Base-by-base conservation (phyloP, 176 grass and related monocot genomes). In the Rhynchospora pubera region DNA sequence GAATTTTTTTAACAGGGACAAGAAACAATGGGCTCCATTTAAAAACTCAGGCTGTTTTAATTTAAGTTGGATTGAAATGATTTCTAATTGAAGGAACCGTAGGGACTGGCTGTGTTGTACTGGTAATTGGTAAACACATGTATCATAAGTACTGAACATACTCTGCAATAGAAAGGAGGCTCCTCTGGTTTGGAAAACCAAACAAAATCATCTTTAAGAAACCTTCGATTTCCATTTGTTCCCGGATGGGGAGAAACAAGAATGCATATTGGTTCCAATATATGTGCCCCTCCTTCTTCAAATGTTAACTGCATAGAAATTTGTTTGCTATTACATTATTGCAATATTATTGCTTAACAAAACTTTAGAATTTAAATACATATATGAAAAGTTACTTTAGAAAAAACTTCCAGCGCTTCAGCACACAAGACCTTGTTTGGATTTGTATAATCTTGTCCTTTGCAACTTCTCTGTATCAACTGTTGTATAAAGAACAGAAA, bases 131-230 rank as follows among this genome's bases (percentile, higher is more conserved):
- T 16, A 75, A 16, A 75, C n/a, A 23, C 15, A 74, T 15, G 19
- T 34, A 72, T 10, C 14, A 7, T 10, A 47, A 50, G 9, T 43
- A 10, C 18, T 79, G 28, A 59, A 46, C 78, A 81, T 69, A 92
- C 87, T 28, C 77, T 87, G 74, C 90, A 92, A 39, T 77, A 22
- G 3, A 63, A 9, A 26, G 48, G 7, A 2, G 85, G 91, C 65
- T 21, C 7, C 10, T 78, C 85, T 8, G 85, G 57, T 50, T 56
- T 21, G 44, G 30, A 47, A 14, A 85, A 70, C n/a, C 51, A 4
- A 14, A n/a, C n/a, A 12, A 19, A 58, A 74, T 85, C 62, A 50
- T 85, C 82, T 14, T 32, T 62, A 16, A 85, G 39, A 51, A 32
- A 45, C 12, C 53, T 83, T 57, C 45, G 74, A 78, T 11, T 68